Percentiles rank a stretch among this genome's conserved stretches.
Conservation (phyloP, 2,329 filamentous ascomycete genomes). For the Aspergillus pseudotamarii region DNA sequence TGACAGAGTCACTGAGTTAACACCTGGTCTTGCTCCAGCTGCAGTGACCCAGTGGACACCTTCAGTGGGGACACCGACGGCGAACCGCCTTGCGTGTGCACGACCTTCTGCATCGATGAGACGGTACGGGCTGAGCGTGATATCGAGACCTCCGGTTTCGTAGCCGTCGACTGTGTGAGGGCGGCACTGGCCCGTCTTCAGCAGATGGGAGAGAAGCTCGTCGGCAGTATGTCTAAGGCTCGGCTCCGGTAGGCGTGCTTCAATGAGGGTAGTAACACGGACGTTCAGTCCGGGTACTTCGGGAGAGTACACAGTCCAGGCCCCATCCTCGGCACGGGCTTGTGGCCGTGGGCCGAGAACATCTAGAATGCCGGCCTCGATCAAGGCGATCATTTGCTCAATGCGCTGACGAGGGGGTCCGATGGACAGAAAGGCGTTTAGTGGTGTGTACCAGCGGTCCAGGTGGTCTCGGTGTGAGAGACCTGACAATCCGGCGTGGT, state of each 20-base stretch:
- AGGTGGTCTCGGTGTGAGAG: conserved; percentile 4
- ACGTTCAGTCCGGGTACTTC: neutral
- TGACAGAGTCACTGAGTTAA: conserved; percentile 2
- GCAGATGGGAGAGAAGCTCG: neutral
- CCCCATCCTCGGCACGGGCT: neutral
- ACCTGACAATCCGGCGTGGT: neutral
- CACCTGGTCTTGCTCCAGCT: neutral
- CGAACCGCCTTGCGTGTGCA: neutral
- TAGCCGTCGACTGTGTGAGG: neutral
- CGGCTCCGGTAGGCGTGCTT: neutral
- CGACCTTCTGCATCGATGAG: neutral
- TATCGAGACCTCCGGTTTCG: neutral
- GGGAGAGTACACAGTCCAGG: neutral
- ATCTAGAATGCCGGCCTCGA: conserved; percentile 3
- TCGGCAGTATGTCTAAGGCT: neutral
- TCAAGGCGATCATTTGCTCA: conserved; percentile 9
- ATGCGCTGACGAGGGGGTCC: conserved; percentile 8
- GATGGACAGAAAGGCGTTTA: conserved; percentile 5
- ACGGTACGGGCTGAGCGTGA: neutral
- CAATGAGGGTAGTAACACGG: neutral
- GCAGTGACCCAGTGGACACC: conserved; percentile 1
- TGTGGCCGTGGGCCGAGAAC: neutral
- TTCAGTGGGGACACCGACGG: neutral
- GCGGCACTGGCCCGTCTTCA: neutral
- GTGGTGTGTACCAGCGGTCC: conserved; percentile 7